Conservation (phyloP, 768 basidiomycete genomes). For the Lyophyllum shimeji region DNA sequence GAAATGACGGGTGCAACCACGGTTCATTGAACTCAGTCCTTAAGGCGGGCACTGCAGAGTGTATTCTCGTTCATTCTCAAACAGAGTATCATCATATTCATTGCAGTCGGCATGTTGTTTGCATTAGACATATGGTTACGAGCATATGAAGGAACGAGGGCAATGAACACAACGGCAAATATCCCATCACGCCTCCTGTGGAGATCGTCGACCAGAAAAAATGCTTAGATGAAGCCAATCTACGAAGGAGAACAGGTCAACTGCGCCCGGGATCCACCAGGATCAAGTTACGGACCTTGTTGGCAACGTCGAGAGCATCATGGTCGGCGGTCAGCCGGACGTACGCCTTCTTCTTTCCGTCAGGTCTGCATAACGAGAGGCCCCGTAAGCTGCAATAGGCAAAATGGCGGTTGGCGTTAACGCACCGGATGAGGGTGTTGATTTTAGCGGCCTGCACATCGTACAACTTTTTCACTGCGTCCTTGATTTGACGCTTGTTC, state of each 20-base stretch:
- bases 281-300: constrained; percentile 66
- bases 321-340: constrained; percentile 94
- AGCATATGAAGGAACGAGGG: constrained; percentile 12
- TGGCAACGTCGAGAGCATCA: constrained; percentile 95
- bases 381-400: background rate
- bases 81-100: background rate
- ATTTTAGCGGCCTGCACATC: constrained; percentile 95
- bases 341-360: constrained; percentile 99
- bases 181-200: constrained; percentile 10
- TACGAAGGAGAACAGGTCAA: constrained; percentile 24
- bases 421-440: constrained; percentile 96
- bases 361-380: constrained; percentile 57
- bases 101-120: constrained; percentile 15
- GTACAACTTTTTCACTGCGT: constrained; percentile 99
- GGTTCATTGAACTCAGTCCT: background rate
- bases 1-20: too few relatives aligned
- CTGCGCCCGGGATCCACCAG: background rate
- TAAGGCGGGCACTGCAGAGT: background rate
- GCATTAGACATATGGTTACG: constrained; percentile 17
- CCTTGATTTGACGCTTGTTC: constrained; percentile 99
- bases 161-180: constrained; percentile 1
- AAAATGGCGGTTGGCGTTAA: constrained; percentile 2
- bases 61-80: background rate
- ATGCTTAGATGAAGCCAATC: constrained; percentile 90
- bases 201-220: background rate